phyloP scores from a whole-genome alignment of 148 eudicot genomes.

The Gaultheria prostrata region DNA sequence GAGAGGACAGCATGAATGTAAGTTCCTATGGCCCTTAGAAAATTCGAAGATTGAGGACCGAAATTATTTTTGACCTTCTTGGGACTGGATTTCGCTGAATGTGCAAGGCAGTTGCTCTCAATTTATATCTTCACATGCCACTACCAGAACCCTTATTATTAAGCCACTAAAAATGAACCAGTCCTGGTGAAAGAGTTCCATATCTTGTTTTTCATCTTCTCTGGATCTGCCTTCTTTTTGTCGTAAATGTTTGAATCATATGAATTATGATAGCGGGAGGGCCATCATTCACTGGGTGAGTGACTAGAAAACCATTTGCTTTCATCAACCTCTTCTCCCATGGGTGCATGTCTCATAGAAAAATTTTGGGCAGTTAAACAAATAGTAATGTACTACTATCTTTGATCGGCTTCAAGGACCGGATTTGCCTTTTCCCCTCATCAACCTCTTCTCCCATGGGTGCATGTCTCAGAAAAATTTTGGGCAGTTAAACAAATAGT shows the following conservation, averaged over 20 bases:
- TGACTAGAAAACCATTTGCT: neutral
- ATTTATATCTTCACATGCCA: constrained; percentile 3
- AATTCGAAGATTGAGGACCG: neutral
- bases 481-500: too few relatives aligned
- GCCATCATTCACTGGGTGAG: neutral
- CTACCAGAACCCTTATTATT: neutral
- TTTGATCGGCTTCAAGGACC: too few relatives aligned
- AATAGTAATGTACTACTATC: too few relatives aligned
- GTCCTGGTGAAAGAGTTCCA: too few relatives aligned
- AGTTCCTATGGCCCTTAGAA: constrained; percentile 26
- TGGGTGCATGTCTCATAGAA: neutral
- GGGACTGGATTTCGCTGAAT: neutral
- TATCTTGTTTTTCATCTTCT: neutral
- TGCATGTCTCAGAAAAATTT: neutral
- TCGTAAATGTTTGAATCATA: neutral
- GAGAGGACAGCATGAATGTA: constrained; percentile 58
- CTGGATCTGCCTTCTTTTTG: neutral
- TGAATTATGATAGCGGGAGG: neutral
- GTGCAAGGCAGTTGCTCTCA: neutral
- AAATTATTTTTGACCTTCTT: neutral
- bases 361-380: too few relatives aligned
- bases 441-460: neutral
- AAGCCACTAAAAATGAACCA: too few relatives aligned
- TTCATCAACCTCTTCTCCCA: neutral
- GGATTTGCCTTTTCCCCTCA: too few relatives aligned